These are phyloP conservation scores for Pholiota adiposa DNA, from an alignment of 1,284 basidiomycete genomes.

Conservation along the genomic window DNA sequence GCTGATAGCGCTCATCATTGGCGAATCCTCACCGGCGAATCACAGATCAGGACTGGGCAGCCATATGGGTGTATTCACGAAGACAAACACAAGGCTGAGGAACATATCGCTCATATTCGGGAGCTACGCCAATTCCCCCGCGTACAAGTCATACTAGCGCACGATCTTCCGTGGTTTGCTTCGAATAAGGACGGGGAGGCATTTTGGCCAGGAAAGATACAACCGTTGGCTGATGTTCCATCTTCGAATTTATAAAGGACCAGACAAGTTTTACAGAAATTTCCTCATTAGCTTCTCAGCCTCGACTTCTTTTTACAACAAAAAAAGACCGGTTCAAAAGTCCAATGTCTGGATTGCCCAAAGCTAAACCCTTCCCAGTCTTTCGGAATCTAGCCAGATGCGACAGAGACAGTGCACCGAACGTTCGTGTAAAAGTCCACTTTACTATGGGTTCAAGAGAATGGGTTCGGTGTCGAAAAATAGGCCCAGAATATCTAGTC, in stretches of 20 bases:
- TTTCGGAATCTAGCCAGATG: too few species aligned
- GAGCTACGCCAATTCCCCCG: conserved; percentile 9
- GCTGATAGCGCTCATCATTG: conserved; percentile 59
- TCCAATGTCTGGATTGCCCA: background rate
- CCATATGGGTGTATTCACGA: conserved; percentile 36
- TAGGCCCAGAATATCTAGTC: too few species aligned
- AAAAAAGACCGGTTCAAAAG: background rate
- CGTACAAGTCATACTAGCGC: conserved; percentile 16
- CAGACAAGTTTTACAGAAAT: background rate
- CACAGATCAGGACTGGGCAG: conserved; percentile 39
- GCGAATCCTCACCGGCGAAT: conserved; percentile 51
- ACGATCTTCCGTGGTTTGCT: conserved; percentile 16
- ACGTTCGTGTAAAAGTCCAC: too few species aligned
- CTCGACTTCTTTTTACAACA: too few species aligned
- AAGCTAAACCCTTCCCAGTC: too few species aligned
- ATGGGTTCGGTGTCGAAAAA: too few species aligned
- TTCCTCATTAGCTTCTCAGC: too few species aligned
- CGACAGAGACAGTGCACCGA: too few species aligned
- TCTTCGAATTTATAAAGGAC: background rate
- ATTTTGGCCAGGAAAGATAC: conserved; percentile 21
- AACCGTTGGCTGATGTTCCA: background rate
- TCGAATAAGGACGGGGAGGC: conserved; percentile 15
- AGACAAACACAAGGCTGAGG: conserved; percentile 9
- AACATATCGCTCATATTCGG: conserved; percentile 10
- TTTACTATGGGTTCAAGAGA: too few species aligned